A percentile compares a stretch with the other conserved stretches of the same genome.
Conservation (phyloP, 1,139 yeast species). For the Pneumocystis canis region DNA sequence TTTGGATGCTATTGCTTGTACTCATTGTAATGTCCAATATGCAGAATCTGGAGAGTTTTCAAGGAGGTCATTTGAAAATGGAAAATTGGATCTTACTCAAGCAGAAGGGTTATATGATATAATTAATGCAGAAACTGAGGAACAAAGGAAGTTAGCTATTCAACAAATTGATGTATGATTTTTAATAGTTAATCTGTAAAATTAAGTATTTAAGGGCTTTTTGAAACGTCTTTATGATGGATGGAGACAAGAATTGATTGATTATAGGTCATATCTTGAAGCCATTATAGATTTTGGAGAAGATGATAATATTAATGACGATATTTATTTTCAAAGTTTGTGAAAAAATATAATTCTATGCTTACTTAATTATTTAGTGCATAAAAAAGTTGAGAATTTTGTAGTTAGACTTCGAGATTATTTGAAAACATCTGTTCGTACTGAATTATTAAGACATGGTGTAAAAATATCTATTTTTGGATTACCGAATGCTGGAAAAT, state of each 20-base stretch:
- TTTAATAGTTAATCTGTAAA: background rate
- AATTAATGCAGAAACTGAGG: conserved; percentile 89
- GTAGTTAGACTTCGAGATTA: conserved; percentile 35
- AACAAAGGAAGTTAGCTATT: conserved; percentile 64
- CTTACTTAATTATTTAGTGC: conserved; percentile 33
- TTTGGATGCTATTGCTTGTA: conserved; percentile 38
- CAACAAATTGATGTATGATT: conserved; percentile 37
- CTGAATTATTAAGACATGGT: conserved; percentile 59
- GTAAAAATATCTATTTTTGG: conserved; percentile 64
- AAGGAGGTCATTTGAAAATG: conserved; percentile 61
- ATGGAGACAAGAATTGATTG: conserved; percentile 59
- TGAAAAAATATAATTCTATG: conserved; percentile 10
- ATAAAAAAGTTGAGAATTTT: conserved; percentile 30
- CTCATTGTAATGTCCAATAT: conserved; percentile 35
- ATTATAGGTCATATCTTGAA: conserved; percentile 58
- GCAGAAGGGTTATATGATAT: conserved; percentile 80
- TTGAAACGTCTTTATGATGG: conserved; percentile 37
- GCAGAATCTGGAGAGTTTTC: conserved; percentile 95
- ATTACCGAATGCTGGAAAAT: conserved; percentile 94
- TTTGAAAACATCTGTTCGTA: conserved; percentile 34
- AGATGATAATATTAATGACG: conserved; percentile 72
- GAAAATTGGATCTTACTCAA: conserved; percentile 57
- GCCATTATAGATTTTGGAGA: conserved; percentile 84
- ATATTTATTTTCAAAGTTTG: conserved; percentile 1
- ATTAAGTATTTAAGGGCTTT: conserved; percentile 32